Evolutionary conservation across 2,329 filamentous ascomycete genomes (phyloP).

Genomic region (Calycina herbarum): DNA sequence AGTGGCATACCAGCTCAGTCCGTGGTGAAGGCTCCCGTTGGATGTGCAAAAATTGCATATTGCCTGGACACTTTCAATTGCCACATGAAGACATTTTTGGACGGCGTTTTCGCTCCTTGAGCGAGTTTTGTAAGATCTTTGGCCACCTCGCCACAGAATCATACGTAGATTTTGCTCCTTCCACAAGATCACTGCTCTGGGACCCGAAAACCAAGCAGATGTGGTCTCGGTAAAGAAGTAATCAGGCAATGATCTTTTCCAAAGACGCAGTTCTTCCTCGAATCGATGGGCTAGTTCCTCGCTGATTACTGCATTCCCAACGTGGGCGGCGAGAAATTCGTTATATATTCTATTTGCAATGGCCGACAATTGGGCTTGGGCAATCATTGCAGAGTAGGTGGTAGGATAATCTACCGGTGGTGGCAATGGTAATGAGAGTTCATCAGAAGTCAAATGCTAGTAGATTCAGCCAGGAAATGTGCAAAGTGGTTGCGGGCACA

Average conservation of each 20-base stretch:
- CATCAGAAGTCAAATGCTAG: slow-evolving; percentile 20
- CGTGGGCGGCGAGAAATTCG: slow-evolving; percentile 42
- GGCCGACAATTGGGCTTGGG: slow-evolving; percentile 44
- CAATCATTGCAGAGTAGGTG: slow-evolving; percentile 43
- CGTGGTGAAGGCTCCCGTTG: slow-evolving; percentile 35
- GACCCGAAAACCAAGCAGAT: slow-evolving; percentile 40
- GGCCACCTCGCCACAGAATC: slow-evolving; percentile 42
- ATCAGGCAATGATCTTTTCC: slow-evolving; percentile 38
- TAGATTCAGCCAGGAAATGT: background rate
- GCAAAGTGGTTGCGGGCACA: background rate
- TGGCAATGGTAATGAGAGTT: slow-evolving; percentile 25
- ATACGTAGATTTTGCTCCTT: slow-evolving; percentile 46
- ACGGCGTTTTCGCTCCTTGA: slow-evolving; percentile 32
- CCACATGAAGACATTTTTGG: slow-evolving; percentile 41
- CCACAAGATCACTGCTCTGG: slow-evolving; percentile 44
- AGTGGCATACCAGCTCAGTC: slow-evolving; percentile 45
- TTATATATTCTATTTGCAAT: slow-evolving; percentile 45
- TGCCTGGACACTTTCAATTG: slow-evolving; percentile 41
- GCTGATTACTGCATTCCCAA: slow-evolving; percentile 38
- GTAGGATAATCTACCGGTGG: slow-evolving; percentile 41
- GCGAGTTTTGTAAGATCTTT: slow-evolving; percentile 40
- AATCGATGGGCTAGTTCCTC: slow-evolving; percentile 43
- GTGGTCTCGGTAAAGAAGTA: slow-evolving; percentile 39
- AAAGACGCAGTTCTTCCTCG: slow-evolving; percentile 40
- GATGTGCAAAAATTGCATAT: slow-evolving; percentile 41